Base-by-base conservation (phyloP, 1,284 basidiomycete species). In the Boletus semigastroideus region DNA sequence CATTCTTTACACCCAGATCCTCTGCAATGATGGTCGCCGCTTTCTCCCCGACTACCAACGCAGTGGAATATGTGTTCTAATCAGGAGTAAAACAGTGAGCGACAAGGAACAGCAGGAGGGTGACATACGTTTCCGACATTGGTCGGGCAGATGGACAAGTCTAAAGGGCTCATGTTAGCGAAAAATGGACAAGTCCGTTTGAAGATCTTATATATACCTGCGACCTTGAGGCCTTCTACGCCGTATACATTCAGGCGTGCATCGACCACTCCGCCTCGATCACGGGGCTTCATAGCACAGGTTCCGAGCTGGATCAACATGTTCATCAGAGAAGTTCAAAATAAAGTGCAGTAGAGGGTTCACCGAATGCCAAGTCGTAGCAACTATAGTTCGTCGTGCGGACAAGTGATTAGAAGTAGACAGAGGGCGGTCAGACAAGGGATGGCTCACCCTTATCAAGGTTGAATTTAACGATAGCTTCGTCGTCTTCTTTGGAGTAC, bases 401-500 rank as follows among this genome's bases (percentile, higher is more conserved):
- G 20, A 39, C 6, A 31, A 16, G 17, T 30, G 19, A 2, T 54
- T 7, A 36, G 42, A 11, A 13, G 30, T 13, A 7, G 31, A 6
- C 22, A 8, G 5, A 37, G 0, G 12, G 11, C 7, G 5, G 4
- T 22, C 13, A 6, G 27, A 14, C 5, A 16, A 34, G 12, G 5
- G 36, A n/a, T 17, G 7, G 41, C 70, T 37, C 46, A 72, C 72
- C 56, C n/a, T 37, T 48, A 4, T 65, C 61, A 12, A 73, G 64
- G 33, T 69, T 55, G 57, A 71, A 81, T 11, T 69, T 59, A 40
- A 82, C 79, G 58, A 74, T 77, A 4, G 71, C 75, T 47, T 73
- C 68, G 36, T 87, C 75, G 57, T 88, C 86, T 44, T 80, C 81
- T 0, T 60, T 60, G 0, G 78, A 72, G 65, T 87, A 87, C n/a